Percentiles rank a stretch among this genome's conserved stretches.
phyloP scores from a whole-genome alignment of 352 stramenopile species.

The Globisporangium cylindrosporum region DNA sequence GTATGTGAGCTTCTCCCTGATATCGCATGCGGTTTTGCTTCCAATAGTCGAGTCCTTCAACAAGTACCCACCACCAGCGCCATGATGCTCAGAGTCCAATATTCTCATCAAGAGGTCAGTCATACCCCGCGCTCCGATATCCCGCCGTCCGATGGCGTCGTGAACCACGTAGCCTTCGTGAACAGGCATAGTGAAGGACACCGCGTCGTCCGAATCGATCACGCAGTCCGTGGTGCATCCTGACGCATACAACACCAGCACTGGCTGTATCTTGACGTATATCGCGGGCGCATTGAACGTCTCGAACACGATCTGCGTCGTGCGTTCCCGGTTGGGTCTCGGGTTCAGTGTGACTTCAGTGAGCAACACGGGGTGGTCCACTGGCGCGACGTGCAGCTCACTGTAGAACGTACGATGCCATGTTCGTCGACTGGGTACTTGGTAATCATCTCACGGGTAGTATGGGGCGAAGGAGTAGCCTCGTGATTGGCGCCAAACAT shows the following conservation, averaged over 20 bases:
- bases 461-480: not conserved
- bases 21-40: not conserved
- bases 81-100: not conserved
- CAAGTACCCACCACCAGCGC: not conserved
- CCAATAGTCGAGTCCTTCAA: not conserved
- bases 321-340: slow-evolving; percentile 87
- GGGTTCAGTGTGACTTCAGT: slow-evolving; percentile 95
- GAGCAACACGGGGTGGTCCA: slow-evolving; percentile 95
- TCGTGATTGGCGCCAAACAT: not conserved
- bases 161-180: not conserved
- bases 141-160: not conserved
- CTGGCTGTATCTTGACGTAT: slow-evolving; percentile 84
- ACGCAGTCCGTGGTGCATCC: slow-evolving; percentile 91
- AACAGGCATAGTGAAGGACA: not conserved
- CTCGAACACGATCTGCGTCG: slow-evolving; percentile 97
- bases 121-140: not conserved
- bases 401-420: slow-evolving; percentile 94
- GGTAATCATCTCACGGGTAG: not conserved
- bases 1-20: slow-evolving; percentile 3
- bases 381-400: slow-evolving; percentile 90
- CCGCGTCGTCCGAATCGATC: slow-evolving; percentile 49
- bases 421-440: slow-evolving; percentile 66
- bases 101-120: not conserved
- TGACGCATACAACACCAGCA: slow-evolving; percentile 89
- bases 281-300: slow-evolving; percentile 91